Base-by-base conservation (phyloP, 306 rosid species). In the Pueraria montana region DNA sequence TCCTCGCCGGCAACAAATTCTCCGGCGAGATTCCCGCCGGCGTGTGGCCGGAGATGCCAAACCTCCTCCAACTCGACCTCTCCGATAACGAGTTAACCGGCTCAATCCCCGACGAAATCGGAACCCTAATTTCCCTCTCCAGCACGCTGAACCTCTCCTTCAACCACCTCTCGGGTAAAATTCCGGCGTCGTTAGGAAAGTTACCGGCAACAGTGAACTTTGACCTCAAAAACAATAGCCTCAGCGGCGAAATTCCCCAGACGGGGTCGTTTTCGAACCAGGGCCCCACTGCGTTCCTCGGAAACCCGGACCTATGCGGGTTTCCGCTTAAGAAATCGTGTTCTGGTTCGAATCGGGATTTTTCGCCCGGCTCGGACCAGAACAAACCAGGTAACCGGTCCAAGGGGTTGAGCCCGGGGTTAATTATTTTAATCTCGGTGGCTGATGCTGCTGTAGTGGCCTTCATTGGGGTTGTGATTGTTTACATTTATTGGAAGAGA, bases 251-350 rank as follows among this genome's bases (percentile, higher is more conserved):
- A 71, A 90, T 96, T n/a, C 99, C 99, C 0, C 94, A 94, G 82
- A 90, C 93, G 32, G 99, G 99, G 24, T 89, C 99, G 14, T 94
- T 96, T 64, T 78, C 96, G 11, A 92, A 91, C 56, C 99, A 96
- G 38, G 99, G 98, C 0, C 99, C 99, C 1, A 94, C 99, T 0
- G 99, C 98, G 0, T 96, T 96, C 68, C 95, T 96, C 23, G 85
- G 87, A 40, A 96, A 96, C 63, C 91, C 96, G 0, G 59, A 76
- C 53, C 18, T 96, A 3, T 96, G 99, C 46, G 99, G 99, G 4
- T 92, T 94, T 70, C 99, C 99, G 2, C 88, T 96, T 0, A 91
- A 91, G 26, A 96, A 89, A 84, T 43, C 92, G 0, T 96, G 99
- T 50, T 49, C 80, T 2, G 58, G 74, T 69, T 80, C 94, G 3